Conservation (phyloP, 495 filamentous ascomycete species). For the Xylaria scruposa region DNA sequence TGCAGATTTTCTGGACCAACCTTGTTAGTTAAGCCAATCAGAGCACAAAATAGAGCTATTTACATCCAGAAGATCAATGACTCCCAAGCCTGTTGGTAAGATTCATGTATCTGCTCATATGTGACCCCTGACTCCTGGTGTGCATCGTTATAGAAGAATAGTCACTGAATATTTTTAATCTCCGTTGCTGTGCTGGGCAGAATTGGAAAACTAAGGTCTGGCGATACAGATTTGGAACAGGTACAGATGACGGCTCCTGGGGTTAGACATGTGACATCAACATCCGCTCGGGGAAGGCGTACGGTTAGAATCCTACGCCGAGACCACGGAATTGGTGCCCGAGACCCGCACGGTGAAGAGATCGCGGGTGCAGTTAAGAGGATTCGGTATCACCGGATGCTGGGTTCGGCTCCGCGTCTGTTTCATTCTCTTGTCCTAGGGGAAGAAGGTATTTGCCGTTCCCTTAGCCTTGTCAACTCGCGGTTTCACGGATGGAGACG, state of each 20-base stretch:
- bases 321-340: not conserved
- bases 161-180: not conserved
- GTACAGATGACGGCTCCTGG: not conserved
- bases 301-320: not conserved
- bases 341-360: not conserved
- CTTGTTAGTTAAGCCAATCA: conserved; percentile 24
- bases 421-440: not conserved
- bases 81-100: not conserved
- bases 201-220: not conserved
- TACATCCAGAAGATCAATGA: not conserved
- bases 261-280: not conserved
- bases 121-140: not conserved
- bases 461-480: not conserved
- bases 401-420: not conserved
- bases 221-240: not conserved
- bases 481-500: not conserved
- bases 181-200: not conserved
- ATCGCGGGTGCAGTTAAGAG: not conserved
- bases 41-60: conserved; percentile 18
- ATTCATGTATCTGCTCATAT: not conserved
- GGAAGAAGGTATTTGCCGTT: not conserved
- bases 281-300: not conserved
- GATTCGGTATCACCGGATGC: conserved; percentile 2
- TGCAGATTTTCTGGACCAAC: conserved; percentile 28
- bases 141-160: not conserved